Conservation (phyloP, 306 rosid genomes). For the Clitoria ternatea region DNA sequence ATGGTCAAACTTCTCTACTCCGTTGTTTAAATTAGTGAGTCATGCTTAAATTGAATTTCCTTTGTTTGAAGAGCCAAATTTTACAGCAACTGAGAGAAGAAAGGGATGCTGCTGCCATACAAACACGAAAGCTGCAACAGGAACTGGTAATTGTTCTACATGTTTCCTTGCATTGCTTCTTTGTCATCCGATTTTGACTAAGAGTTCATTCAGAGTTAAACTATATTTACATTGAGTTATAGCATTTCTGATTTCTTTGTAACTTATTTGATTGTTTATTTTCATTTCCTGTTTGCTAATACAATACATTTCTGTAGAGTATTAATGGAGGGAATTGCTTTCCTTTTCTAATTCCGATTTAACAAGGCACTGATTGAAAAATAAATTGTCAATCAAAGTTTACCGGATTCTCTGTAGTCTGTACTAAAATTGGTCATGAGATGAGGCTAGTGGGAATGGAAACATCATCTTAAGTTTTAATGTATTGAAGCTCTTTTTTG, state of each 20-base stretch:
- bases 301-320: not conserved
- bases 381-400: not conserved
- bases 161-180: not conserved
- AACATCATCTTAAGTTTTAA: too few relatives aligned
- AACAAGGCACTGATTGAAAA: not conserved
- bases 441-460: too few relatives aligned
- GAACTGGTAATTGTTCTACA: constrained; percentile 60
- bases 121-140: constrained; percentile 71
- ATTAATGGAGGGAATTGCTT: not conserved
- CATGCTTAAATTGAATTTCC: constrained; percentile 14
- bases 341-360: not conserved
- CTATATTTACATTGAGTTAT: not conserved
- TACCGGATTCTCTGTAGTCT: not conserved
- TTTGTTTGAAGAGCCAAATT: constrained; percentile 41
- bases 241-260: not conserved
- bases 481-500: not conserved
- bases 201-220: not conserved
- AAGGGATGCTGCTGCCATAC: constrained; percentile 70
- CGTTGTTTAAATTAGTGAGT: constrained; percentile 4
- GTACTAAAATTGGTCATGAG: not conserved
- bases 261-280: not conserved
- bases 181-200: not conserved
- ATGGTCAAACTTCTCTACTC: not conserved
- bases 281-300: not conserved
- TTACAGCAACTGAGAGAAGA: constrained; percentile 72